Percentiles rank a stretch among this genome's conserved stretches.
Evolutionary conservation across 202 grass and related monocot species (phyloP).

Genomic region (Dendrocalamus latiflorus): DNA sequence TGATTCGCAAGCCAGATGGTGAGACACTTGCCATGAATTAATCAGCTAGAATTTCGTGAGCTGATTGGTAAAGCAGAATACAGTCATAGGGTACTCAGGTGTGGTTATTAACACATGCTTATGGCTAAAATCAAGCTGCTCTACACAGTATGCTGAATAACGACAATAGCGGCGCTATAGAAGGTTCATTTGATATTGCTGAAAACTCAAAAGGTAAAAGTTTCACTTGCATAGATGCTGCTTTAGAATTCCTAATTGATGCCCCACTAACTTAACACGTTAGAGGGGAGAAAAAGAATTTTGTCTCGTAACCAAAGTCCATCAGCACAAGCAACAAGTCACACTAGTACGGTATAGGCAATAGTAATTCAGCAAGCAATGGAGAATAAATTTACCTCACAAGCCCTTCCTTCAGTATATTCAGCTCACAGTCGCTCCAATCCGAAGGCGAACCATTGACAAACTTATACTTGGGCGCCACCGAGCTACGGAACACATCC

Average conservation of each 20-base stretch:
- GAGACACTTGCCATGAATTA: background rate
- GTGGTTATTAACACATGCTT: background rate
- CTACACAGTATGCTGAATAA: constrained; percentile 9
- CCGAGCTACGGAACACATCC: constrained; percentile 16
- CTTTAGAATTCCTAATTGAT: constrained; percentile 23
- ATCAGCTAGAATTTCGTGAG: background rate
- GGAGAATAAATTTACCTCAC: constrained; percentile 36
- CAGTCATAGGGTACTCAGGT: background rate
- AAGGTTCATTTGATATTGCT: background rate
- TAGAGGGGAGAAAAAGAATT: constrained; percentile 16
- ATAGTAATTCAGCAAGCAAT: background rate
- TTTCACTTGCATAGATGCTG: constrained; percentile 1
- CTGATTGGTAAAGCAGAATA: background rate
- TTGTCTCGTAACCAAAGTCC: background rate
- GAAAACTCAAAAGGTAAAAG: constrained; percentile 13
- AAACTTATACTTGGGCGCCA: constrained; percentile 52
- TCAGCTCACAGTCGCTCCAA: constrained; percentile 64
- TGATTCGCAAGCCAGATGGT: background rate
- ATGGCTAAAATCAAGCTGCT: background rate
- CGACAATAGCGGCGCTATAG: background rate
- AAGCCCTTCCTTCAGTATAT: constrained; percentile 71
- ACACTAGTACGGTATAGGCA: background rate
- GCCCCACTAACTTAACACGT: constrained; percentile 22
- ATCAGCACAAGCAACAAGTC: background rate
- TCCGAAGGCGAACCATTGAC: too few species aligned